These are phyloP conservation scores for Ceratobasidium sp. DNA, from an alignment of 1,284 basidiomycete species.

Conservation along the genomic window DNA sequence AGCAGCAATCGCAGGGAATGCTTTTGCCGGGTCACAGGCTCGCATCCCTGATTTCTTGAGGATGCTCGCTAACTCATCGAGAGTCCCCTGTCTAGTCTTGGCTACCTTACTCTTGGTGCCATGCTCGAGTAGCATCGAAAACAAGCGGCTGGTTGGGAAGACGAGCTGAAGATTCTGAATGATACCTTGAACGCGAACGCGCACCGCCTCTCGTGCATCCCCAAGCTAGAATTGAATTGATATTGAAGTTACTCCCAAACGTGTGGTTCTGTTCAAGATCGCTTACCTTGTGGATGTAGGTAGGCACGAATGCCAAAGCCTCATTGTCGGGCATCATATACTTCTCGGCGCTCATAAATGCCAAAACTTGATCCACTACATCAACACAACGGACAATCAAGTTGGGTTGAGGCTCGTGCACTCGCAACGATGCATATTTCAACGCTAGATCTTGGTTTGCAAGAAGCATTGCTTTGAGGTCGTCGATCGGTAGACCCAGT, in stretches of 20 bases:
- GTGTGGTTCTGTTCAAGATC: neutral
- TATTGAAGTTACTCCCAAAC: conserved; percentile 4
- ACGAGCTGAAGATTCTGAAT: conserved; percentile 75
- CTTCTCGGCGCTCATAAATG: conserved; percentile 70
- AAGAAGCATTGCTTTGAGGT: conserved; percentile 72
- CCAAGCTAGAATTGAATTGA: conserved; percentile 62
- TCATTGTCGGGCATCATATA: conserved; percentile 89
- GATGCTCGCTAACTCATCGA: conserved; percentile 80
- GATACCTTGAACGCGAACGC: conserved; percentile 71
- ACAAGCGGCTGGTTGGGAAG: conserved; percentile 88
- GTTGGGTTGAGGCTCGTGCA: conserved; percentile 93
- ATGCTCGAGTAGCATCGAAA: conserved; percentile 83
- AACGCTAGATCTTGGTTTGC: conserved; percentile 91
- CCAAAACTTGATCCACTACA: conserved; percentile 77
- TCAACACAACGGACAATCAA: conserved; percentile 89
- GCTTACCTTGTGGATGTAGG: conserved; percentile 85
- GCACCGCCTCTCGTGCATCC: conserved; percentile 77
- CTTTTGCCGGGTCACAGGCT: conserved; percentile 78
- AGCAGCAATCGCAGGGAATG: conserved; percentile 77
- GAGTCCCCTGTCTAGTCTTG: conserved; percentile 82
- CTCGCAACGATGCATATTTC: conserved; percentile 91
- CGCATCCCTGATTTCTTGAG: conserved; percentile 82
- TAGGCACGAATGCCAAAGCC: conserved; percentile 86
- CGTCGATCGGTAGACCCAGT: conserved; percentile 60
- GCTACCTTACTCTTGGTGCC: conserved; percentile 88